These are phyloP conservation scores for Fraxinus pennsylvanica DNA, from an alignment of 257 asterid species.

Conservation along the genomic window DNA sequence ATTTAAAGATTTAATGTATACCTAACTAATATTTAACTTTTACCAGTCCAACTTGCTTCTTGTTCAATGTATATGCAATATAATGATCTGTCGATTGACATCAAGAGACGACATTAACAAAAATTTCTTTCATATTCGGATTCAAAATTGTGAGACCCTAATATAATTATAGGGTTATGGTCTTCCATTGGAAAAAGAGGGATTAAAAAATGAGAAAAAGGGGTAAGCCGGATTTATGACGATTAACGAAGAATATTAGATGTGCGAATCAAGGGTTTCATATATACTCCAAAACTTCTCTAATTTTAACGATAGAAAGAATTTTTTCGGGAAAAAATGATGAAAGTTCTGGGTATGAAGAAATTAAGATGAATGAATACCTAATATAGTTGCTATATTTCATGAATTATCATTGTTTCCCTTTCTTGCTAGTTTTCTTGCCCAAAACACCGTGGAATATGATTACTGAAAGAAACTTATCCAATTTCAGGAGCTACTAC, in stretches of 20 bases:
- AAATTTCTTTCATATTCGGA: not conserved
- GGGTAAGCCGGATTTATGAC: too few species aligned
- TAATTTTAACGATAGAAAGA: too few species aligned
- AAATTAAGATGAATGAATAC: too few species aligned
- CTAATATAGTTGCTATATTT: not conserved
- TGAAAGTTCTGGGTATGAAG: too few species aligned
- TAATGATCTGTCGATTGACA: not conserved
- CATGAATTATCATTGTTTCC: not conserved
- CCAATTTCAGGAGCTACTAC: slow-evolving; percentile 58
- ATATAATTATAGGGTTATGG: not conserved
- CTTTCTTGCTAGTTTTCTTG: not conserved
- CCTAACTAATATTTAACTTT: too few species aligned
- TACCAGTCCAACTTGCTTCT: too few species aligned
- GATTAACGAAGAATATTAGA: too few species aligned
- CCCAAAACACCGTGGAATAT: not conserved
- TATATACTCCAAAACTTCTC: too few species aligned
- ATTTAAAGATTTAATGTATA: too few species aligned
- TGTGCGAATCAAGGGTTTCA: too few species aligned
- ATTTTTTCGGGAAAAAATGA: too few species aligned
- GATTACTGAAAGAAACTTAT: not conserved
- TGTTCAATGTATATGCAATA: not conserved
- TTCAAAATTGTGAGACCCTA: not conserved
- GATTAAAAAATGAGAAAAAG: too few species aligned
- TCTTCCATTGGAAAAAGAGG: not conserved
- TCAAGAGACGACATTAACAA: not conserved